Conservation (phyloP, 2,329 filamentous ascomycete species). For the Corynespora cassiicola region DNA sequence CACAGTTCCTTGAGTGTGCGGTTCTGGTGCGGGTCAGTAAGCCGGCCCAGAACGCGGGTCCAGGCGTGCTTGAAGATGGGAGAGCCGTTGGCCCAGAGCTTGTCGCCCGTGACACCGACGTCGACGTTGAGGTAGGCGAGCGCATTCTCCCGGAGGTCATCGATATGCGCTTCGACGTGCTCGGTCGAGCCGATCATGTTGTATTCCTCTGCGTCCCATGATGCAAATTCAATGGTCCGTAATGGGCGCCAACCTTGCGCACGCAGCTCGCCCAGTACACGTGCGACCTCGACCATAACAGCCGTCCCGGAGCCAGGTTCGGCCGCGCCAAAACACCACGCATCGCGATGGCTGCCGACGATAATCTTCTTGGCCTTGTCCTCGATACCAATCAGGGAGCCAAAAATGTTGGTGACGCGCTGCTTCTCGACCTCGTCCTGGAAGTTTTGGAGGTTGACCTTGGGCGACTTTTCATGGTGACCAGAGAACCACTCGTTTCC, state of each 20-base stretch:
- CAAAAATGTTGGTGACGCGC: conserved; percentile 91
- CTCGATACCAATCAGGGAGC: conserved; percentile 83
- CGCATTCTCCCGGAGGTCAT: conserved; percentile 73
- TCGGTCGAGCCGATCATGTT: conserved; percentile 95
- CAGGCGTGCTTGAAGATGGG: conserved; percentile 79
- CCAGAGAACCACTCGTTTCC: conserved; percentile 82
- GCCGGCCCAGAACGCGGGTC: conserved; percentile 74
- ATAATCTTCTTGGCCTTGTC: conserved; percentile 83
- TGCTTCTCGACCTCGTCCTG: conserved; percentile 85
- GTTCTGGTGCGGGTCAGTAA: conserved; percentile 75
- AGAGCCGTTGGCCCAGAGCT: conserved; percentile 80
- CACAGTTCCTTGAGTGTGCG: conserved; percentile 77
- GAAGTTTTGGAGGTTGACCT: conserved; percentile 82
- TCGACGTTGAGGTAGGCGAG: conserved; percentile 94
- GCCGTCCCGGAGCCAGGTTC: conserved; percentile 88
- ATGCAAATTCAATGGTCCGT: conserved; percentile 95
- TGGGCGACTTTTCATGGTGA: conserved; percentile 70
- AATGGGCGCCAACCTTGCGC: conserved; percentile 85
- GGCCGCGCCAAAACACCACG: conserved; percentile 86
- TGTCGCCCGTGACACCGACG: conserved; percentile 75
- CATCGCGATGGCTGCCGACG: conserved; percentile 91
- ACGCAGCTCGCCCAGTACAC: conserved; percentile 81
- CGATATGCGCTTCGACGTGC: conserved; percentile 85
- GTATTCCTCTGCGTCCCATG: conserved; percentile 94
- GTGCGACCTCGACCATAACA: conserved; percentile 86